Percentiles rank a stretch among this genome's conserved stretches.
Evolutionary conservation across 2,329 filamentous ascomycete genomes (phyloP).

Genomic region (Coniochaeta ligniaria): DNA sequence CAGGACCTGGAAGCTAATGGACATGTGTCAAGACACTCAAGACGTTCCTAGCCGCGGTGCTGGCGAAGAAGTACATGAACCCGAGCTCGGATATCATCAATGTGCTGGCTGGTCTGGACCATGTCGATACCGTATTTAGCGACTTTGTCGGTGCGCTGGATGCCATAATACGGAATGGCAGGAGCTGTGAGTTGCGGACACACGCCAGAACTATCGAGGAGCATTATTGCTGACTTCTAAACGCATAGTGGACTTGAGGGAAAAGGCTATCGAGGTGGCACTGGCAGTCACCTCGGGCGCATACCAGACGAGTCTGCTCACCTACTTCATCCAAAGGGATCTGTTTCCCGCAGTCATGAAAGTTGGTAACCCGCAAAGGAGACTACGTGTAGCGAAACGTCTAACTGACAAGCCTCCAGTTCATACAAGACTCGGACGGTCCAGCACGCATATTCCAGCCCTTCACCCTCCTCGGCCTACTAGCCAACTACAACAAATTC

Average conservation of each 20-base stretch:
- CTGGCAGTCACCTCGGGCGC: conserved; percentile 85
- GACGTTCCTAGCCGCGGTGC: conserved; percentile 73
- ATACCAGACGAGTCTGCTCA: conserved; percentile 88
- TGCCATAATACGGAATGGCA: conserved; percentile 70
- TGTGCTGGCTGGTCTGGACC: conserved; percentile 79
- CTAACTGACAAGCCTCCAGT: conserved; percentile 30
- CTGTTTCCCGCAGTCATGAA: conserved; percentile 94
- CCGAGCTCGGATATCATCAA: conserved; percentile 92
- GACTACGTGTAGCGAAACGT: neutral
- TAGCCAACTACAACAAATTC: conserved; percentile 99
- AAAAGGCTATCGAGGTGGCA: conserved; percentile 73
- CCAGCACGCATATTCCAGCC: conserved; percentile 60
- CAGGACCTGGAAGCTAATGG: conserved; percentile 8
- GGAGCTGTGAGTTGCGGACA: conserved; percentile 47
- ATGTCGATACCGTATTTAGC: conserved; percentile 79
- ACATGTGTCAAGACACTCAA: conserved; percentile 63
- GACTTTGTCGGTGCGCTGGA: conserved; percentile 84
- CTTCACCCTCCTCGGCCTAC: conserved; percentile 74
- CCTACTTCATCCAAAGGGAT: conserved; percentile 91
- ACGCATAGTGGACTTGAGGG: conserved; percentile 60
- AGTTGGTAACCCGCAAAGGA: conserved; percentile 35
- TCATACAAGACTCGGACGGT: conserved; percentile 71
- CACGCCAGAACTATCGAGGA: neutral
- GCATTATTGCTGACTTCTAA: neutral
- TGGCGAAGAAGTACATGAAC: conserved; percentile 89